These are phyloP conservation scores for Melanogaster broomeanus DNA, from an alignment of 768 basidiomycete genomes.

Conservation along the genomic window DNA sequence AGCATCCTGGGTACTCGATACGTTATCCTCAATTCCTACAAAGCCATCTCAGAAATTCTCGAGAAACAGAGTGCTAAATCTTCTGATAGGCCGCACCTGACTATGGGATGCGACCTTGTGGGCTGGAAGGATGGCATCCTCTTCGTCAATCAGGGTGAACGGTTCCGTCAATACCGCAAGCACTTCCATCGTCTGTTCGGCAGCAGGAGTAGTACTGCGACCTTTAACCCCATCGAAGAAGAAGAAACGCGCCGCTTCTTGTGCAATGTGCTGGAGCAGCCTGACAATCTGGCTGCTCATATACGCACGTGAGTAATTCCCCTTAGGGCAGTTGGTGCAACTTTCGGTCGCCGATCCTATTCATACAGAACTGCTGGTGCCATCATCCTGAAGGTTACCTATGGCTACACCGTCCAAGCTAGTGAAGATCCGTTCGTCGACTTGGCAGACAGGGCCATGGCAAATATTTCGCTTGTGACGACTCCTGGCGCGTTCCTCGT, in stretches of 20 bases:
- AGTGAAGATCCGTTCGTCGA: conserved; percentile 38
- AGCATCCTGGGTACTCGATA: conserved; percentile 46
- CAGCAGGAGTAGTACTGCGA: conserved; percentile 2
- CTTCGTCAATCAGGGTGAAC: conserved; percentile 10
- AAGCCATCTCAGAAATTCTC: conserved; percentile 48
- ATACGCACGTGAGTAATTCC: conserved; percentile 20
- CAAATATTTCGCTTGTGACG: conserved; percentile 6
- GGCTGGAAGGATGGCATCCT: conserved; percentile 1
- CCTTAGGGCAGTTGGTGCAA: neutral
- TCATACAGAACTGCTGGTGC: conserved; percentile 13
- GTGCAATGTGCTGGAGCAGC: conserved; percentile 13
- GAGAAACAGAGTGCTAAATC: conserved; percentile 57
- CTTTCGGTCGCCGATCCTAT: no score
- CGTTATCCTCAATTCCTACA: conserved; percentile 49
- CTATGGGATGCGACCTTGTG: conserved; percentile 25
- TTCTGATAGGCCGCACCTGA: conserved; percentile 31
- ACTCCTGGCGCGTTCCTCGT: conserved; percentile 20
- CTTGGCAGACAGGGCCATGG: conserved; percentile 26
- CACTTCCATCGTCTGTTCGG: conserved; percentile 8
- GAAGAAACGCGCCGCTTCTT: conserved; percentile 20
- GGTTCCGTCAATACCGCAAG: conserved; percentile 16
- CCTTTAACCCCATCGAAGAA: conserved; percentile 19
- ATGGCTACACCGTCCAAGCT: conserved; percentile 40
- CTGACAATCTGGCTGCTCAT: conserved; percentile 15
- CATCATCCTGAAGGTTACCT: conserved; percentile 39